phyloP scores from a whole-genome alignment of 192 early-diverging fungal species.

The Coemansia umbellata region DNA sequence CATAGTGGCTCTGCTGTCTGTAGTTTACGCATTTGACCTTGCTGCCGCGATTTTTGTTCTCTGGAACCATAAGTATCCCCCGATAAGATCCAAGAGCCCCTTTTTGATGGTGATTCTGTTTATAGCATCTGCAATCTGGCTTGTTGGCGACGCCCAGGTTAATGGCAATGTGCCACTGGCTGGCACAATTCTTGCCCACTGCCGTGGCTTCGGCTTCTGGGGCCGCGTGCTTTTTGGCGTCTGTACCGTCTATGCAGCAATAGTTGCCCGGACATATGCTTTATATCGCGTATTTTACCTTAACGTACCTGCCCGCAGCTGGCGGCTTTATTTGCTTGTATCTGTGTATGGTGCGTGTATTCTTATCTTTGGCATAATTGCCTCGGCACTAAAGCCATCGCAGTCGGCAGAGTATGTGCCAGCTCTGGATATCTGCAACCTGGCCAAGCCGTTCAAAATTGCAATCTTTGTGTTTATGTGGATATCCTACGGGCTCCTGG shows the following conservation, averaged over 20 bases:
- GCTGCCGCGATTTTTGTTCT: slow-evolving; percentile 20
- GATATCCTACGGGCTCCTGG: slow-evolving; percentile 7
- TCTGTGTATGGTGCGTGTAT: slow-evolving; percentile 6
- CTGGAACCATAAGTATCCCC: slow-evolving; percentile 34
- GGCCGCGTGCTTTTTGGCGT: slow-evolving; percentile 28
- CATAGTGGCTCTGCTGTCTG: background rate
- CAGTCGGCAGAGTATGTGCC: slow-evolving; percentile 8
- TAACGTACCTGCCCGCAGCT: slow-evolving; percentile 6
- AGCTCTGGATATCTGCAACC: slow-evolving; percentile 9
- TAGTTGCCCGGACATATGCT: slow-evolving; percentile 19
- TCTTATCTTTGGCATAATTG: slow-evolving; percentile 9
- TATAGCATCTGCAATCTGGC: slow-evolving; percentile 20
- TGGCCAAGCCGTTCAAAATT: slow-evolving; percentile 17
- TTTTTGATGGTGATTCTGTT: slow-evolving; percentile 19
- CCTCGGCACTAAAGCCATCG: background rate
- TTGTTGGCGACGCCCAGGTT: slow-evolving; percentile 29
- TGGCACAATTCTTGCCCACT: slow-evolving; percentile 10
- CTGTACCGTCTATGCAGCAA: slow-evolving; percentile 10
- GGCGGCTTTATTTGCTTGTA: slow-evolving; percentile 21
- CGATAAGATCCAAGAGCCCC: slow-evolving; percentile 31
- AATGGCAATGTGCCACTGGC: slow-evolving; percentile 22
- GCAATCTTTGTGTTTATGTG: slow-evolving; percentile 20
- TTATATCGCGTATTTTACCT: slow-evolving; percentile 24
- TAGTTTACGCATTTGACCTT: slow-evolving; percentile 18
- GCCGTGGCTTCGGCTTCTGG: slow-evolving; percentile 31